These are phyloP conservation scores for Aspergillus versicolor DNA, from an alignment of 2,329 filamentous ascomycete genomes.

Conservation along the genomic window DNA sequence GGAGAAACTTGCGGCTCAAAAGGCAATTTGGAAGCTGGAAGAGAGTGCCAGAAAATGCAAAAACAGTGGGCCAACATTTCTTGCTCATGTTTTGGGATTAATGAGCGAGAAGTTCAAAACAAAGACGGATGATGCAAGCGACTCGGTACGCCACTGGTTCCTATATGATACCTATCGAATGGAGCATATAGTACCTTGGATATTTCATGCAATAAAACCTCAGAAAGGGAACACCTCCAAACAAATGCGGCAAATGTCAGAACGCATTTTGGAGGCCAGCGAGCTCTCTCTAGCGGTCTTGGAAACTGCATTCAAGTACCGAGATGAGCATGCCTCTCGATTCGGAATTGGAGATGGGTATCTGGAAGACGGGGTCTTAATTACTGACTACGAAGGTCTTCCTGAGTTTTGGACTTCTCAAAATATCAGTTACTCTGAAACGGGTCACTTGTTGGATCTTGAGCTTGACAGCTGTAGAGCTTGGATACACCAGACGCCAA, in stretches of 20 bases:
- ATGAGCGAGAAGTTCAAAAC: slow-evolving; percentile 77
- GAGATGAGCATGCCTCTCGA: slow-evolving; percentile 63
- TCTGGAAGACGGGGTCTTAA: slow-evolving; percentile 64
- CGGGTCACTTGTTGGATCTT: slow-evolving; percentile 39
- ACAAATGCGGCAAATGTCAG: slow-evolving; percentile 45
- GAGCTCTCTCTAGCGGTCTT: slow-evolving; percentile 68
- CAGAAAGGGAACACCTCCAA: slow-evolving; percentile 63
- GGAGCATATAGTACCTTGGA: slow-evolving; percentile 75
- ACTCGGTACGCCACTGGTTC: slow-evolving; percentile 84
- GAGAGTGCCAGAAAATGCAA: slow-evolving; percentile 64
- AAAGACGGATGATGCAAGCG: slow-evolving; percentile 68
- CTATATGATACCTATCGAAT: slow-evolving; percentile 71
- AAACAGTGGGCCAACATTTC: slow-evolving; percentile 65
- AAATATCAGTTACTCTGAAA: slow-evolving; percentile 37
- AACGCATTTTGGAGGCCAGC: slow-evolving; percentile 65
- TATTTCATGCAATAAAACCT: slow-evolving; percentile 72
- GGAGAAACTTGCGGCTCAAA: slow-evolving; percentile 82
- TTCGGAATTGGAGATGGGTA: slow-evolving; percentile 73
- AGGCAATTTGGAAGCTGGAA: slow-evolving; percentile 76
- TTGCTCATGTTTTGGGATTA: slow-evolving; percentile 71
- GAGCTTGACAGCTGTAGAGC: slow-evolving; percentile 42
- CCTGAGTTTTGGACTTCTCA: slow-evolving; percentile 84
- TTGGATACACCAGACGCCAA: slow-evolving; percentile 35
- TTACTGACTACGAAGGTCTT: slow-evolving; percentile 65
- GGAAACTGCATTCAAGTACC: slow-evolving; percentile 67